A percentile compares a stretch with the other conserved stretches of the same genome.
Evolutionary conservation across 2,329 filamentous ascomycete species (phyloP).

Genomic region (Penicillium sp.): DNA sequence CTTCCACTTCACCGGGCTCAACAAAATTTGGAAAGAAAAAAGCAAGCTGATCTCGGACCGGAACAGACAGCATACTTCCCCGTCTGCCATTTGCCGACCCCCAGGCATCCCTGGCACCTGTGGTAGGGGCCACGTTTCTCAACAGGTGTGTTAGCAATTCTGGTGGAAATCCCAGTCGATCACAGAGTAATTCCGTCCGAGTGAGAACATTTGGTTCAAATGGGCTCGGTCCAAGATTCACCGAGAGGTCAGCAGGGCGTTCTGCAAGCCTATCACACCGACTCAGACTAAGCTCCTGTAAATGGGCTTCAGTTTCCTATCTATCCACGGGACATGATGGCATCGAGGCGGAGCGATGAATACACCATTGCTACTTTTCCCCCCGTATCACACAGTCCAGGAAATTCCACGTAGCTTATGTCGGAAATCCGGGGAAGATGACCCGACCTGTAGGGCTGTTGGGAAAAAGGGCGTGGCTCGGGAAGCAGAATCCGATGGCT

Average conservation of each 20-base stretch:
- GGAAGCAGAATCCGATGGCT: constrained; percentile 21
- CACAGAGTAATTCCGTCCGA: too few relatives aligned
- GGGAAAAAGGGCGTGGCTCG: constrained; percentile 5
- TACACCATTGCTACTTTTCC: not conserved
- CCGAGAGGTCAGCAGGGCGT: not conserved
- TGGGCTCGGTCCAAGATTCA: not conserved
- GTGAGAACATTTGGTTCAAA: too few relatives aligned
- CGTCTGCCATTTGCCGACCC: not conserved
- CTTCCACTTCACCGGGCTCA: not conserved
- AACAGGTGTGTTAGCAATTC: not conserved
- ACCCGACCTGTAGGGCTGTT: not conserved
- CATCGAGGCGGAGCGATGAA: not conserved
- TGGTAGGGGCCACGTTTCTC: not conserved
- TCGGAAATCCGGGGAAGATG: constrained; percentile 16
- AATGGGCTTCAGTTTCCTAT: not conserved
- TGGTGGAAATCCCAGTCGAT: not conserved
- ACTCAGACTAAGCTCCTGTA: not conserved
- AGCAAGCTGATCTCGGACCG: not conserved
- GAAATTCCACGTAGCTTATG: not conserved
- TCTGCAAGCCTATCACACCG: constrained; percentile 10
- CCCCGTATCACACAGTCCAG: not conserved
- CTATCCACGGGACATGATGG: not conserved
- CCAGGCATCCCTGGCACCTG: not conserved
- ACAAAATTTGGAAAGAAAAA: constrained; percentile 1
- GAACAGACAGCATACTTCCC: not conserved